Evolutionary conservation across 2,329 filamentous ascomycete genomes (phyloP), one percentile per base, ranked within the genome.

Genomic region (Trichophyton verrucosum): DNA sequence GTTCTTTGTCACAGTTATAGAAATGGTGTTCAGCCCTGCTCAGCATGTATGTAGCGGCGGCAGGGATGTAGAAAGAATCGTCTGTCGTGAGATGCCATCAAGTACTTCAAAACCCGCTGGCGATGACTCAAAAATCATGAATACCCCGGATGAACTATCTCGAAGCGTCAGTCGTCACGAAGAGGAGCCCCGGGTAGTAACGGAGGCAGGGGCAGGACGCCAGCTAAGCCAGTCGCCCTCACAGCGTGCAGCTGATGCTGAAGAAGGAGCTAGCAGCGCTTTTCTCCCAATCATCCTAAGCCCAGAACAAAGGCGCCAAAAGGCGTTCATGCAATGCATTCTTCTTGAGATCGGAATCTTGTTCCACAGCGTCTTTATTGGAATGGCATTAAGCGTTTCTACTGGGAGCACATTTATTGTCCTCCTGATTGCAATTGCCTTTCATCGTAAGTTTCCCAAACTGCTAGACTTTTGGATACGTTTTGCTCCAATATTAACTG

Each of bases 301-400:
- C 1, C 64, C 67, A 0, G 67, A 71, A 22, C 71, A 77, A 64
- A 78, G 73, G 15, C 78, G 82, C 71, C 81, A 82, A 68, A 86
- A 83, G 67, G 82, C 85, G 71, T 81, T 87, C 2, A 78, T 89
- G 66, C 87, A 91, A 72, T 89, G 88, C 65, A 81, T 87, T 3
- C 79, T 91, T 2, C 80, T 91, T 3, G 87, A 91, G 72, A 85
- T 87, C 61, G 87, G 87, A 63, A 91, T 91, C 65, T 77, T 91
- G 9, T 91, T 91, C 70, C 87, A 91, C 74, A 88, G 84, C 63
- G 81, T 91, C 62, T 73, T 73, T 53, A 73, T 73, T 36, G 71
- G 71, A 61, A 72, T 73, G 71, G 72, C 71, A 7, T 65, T 73
- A 27, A 71, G 71, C 53, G 71, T 73, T 0, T 72, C 71, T 1